Evolutionary conservation across 768 basidiomycete species (phyloP), one percentile per base, ranked within the genome.

Genomic region (Leucocoprinus leucothites): DNA sequence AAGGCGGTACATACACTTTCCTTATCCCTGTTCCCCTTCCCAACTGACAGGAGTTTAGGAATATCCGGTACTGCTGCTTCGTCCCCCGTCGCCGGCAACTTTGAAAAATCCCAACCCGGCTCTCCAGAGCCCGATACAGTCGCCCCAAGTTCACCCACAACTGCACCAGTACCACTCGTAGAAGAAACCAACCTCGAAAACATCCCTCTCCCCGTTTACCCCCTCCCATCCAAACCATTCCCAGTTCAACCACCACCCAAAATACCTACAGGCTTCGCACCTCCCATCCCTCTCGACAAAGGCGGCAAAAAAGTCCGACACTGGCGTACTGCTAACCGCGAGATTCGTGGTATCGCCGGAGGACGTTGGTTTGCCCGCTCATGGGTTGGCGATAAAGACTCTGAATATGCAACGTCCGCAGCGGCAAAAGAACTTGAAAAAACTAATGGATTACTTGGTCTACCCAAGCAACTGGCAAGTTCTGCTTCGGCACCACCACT

Each of bases 301-400:
- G 80, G 72, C 21, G 74, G 75, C 16, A 79, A 75, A 47, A 82
- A 82, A 61, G 81, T 81, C 22, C 81, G 90, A 26, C 84, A 80
- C 56, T 92, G 90, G 90, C 81, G 87, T 36, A 64, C 78, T 40
- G 89, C 87, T 7, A 79, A 85, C 54, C 82, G 90, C 40, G 90
- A 91, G 69, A 82, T 92, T 49, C 77, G 88, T 35, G 90, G 90
- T 6, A 89, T 92, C 49, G 89, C 85, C 18, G 90, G 90, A 11
- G 90, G 90, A 1, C 82, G 89, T 38, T 92, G 90, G 90, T 86
- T 91, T 60, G 72, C 83, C 5, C 80, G 79, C 28, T 71, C 86
- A n/a, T 92, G 89, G 89, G 87, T 89, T n/a, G 90, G 89, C 21
- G 85, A 85, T 58, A 90, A 88, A 67, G 87, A 90, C 48, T 89